phyloP scores from a whole-genome alignment of 306 rosid species.

The Aeschynomene evenia region DNA sequence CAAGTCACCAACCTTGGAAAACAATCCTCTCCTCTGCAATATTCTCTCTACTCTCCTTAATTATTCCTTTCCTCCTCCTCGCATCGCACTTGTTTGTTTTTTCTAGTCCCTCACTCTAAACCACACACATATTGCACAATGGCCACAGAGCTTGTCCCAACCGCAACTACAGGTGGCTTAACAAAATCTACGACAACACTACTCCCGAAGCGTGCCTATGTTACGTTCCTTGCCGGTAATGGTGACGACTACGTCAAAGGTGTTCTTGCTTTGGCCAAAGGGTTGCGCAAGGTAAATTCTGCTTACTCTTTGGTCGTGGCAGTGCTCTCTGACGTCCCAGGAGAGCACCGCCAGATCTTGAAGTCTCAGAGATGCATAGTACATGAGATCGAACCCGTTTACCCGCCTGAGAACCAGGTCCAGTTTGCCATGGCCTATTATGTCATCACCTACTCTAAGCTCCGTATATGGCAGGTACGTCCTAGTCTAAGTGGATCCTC shows the following conservation, averaged over 20 bases:
- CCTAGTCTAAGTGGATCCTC: no score
- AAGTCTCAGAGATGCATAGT: constrained; percentile 64
- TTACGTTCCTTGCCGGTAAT: constrained; percentile 75
- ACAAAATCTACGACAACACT: background rate
- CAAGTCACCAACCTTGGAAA: no score
- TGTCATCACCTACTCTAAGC: constrained; percentile 88
- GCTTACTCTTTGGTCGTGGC: constrained; percentile 78
- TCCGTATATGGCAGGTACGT: constrained; percentile 79
- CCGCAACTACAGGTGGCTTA: no score
- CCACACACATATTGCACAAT: no score
- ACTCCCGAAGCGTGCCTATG: constrained; percentile 44
- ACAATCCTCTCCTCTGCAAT: no score
- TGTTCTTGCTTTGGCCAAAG: constrained; percentile 83
- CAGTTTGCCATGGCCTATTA: constrained; percentile 79
- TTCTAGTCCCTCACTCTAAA: no score
- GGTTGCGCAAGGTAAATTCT: constrained; percentile 58
- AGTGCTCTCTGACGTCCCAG: constrained; percentile 69
- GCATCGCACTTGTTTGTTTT: no score
- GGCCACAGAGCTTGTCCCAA: no score
- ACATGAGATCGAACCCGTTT: constrained; percentile 56
- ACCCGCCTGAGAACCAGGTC: constrained; percentile 75
- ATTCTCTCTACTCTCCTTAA: no score
- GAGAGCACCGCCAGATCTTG: constrained; percentile 57
- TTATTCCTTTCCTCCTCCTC: no score
- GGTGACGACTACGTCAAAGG: constrained; percentile 83